Conservation (phyloP, 2,329 filamentous ascomycete genomes). For the Aspergillus vadensis region DNA sequence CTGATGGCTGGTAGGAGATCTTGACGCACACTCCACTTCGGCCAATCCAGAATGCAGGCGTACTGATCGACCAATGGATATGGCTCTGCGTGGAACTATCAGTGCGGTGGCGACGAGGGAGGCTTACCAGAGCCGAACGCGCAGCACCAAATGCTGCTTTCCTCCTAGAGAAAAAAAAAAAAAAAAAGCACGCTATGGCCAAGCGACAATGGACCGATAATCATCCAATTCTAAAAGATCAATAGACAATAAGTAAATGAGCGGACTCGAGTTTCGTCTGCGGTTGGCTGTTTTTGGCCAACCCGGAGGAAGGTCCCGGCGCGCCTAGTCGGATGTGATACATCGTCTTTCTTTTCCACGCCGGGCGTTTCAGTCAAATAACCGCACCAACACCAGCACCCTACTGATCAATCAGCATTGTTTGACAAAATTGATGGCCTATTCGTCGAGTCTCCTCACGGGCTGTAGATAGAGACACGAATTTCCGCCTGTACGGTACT, state of each 20-base stretch:
- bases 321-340: conserved; percentile 14
- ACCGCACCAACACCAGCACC: neutral
- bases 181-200: neutral
- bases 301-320: neutral
- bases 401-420: neutral
- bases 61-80: conserved; percentile 4
- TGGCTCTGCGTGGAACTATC: conserved; percentile 3
- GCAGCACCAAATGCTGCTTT: neutral
- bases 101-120: neutral
- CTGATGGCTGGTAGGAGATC: neutral
- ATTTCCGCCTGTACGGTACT: conserved; percentile 16
- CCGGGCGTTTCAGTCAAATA: conserved; percentile 6
- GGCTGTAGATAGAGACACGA: conserved; percentile 5
- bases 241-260: neutral
- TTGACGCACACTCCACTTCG: neutral
- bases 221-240: neutral
- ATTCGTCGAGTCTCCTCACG: neutral
- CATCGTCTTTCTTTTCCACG: conserved; percentile 11
- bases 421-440: neutral
- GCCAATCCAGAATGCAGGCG: conserved; percentile 1
- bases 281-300: neutral
- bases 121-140: neutral
- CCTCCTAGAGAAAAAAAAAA: neutral
- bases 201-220: neutral
- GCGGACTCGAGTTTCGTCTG: neutral